Conservation (phyloP, 164 flowering plant species). For the Piper betle region DNA sequence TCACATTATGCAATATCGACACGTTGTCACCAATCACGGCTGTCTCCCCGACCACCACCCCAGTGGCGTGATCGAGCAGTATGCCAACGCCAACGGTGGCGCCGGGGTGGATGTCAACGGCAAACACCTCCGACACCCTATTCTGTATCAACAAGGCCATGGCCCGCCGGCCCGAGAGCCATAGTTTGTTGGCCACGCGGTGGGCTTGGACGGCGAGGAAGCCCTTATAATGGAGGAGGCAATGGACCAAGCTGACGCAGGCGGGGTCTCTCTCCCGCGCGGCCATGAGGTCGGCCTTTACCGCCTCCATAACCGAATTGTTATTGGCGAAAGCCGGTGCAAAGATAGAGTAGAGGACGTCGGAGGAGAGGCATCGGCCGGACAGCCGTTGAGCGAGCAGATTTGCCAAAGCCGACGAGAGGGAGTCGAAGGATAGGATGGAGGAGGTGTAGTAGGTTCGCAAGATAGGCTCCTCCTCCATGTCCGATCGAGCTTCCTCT, state of each 20-base stretch:
- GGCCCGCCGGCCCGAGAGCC: constrained; percentile 35
- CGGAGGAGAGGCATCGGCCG: constrained; percentile 21
- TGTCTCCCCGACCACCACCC: constrained; percentile 71
- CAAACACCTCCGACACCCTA: constrained; percentile 59
- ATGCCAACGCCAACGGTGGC: constrained; percentile 64
- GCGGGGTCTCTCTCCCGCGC: constrained; percentile 72
- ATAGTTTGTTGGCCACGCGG: constrained; percentile 47
- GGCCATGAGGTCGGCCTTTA: constrained; percentile 43
- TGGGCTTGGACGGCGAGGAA: constrained; percentile 68
- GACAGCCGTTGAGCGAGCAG: constrained; percentile 35
- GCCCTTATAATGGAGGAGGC: constrained; percentile 67
- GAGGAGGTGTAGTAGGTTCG: constrained; percentile 25
- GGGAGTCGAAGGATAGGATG: constrained; percentile 31
- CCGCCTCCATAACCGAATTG: constrained; percentile 21
- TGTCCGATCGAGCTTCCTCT: constrained; percentile 42
- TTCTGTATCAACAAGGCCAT: constrained; percentile 54
- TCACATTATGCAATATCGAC: constrained; percentile 62
- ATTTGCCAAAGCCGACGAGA: constrained; percentile 46
- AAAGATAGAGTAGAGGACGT: constrained; percentile 38
- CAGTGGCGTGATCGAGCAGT: constrained; percentile 74
- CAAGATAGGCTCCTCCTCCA: constrained; percentile 47
- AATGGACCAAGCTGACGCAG: constrained; percentile 50
- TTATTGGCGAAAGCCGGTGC: constrained; percentile 21
- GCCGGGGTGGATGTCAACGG: constrained; percentile 74
- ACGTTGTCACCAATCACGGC: constrained; percentile 63